Evolutionary conservation across 306 rosid genomes (phyloP), one percentile per base, ranked within the genome.

Genomic region (Malus sylvestris): DNA sequence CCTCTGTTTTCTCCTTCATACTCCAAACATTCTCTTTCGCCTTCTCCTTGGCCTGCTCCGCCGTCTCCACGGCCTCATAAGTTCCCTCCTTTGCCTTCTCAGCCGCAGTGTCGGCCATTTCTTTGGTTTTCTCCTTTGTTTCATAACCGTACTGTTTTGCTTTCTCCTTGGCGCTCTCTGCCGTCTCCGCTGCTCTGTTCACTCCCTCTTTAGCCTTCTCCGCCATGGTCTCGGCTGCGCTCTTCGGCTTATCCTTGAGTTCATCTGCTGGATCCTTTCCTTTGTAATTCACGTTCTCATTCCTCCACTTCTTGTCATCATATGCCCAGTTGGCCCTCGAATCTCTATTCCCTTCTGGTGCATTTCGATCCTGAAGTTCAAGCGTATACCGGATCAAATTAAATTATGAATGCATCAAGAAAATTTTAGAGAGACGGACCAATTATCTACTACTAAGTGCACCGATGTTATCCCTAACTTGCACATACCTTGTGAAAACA

Each of bases 301-400:
- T 57, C 59, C 71, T 86, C 83, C 59, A 74, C 18, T n/a, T 76
- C 83, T 1, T 79, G 51, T 70, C 68, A 5, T 74, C 80, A 19
- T 78, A 80, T 19, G 20, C 22, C n/a, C n/a, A 7, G 42, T 63
- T 22, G 1, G 68, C 5, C 40, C 22, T 81, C 71, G 88, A 73
- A 38, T 83, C 88, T 35, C 68, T 61, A 3, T 20, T 30, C 12
- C 79, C 81, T 53, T 84, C 86, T 59, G 60, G 57, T 6, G 76
- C 76, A 76, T 80, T 84, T 82, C 83, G 79, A 52, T 81, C 80
- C 96, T 93, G 82, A 70, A 83, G 35, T 55, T 63, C 12, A 63
- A 63, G 3, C 9, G 18, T 9, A 0, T 5, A 29, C 18, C 10
- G 42, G 40, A 62, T 62, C n/a, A 29, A 62, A 62, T 27, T 62